Conservation (phyloP, 2,329 filamentous ascomycete genomes). For the Fusarium anthophilum region DNA sequence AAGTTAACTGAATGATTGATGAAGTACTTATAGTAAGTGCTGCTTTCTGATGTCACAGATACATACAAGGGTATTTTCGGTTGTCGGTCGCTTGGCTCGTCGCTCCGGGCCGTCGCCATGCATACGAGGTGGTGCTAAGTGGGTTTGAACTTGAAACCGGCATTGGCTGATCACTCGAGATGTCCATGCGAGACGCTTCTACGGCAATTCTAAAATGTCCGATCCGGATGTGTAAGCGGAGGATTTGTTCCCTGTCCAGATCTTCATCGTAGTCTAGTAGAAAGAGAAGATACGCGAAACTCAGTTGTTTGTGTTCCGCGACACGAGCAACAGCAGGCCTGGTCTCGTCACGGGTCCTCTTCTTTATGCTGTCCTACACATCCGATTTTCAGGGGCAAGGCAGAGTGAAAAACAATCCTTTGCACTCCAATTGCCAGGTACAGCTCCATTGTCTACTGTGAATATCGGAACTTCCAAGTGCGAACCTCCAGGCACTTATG, state of each 20-base stretch:
- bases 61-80: background rate
- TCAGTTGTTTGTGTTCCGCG: background rate
- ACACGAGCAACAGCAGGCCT: background rate
- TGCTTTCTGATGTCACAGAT: background rate
- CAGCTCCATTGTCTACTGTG: too few relatives aligned
- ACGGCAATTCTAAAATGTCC: slow-evolving; percentile 1
- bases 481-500: background rate
- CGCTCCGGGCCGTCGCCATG: slow-evolving; percentile 20
- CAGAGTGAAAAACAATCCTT: fast-evolving
- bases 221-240: background rate
- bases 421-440: background rate
- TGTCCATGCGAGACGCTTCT: background rate
- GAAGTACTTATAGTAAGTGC: background rate
- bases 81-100: slow-evolving; percentile 22
- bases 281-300: background rate
- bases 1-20: fast-evolving
- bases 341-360: background rate
- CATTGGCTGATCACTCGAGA: background rate
- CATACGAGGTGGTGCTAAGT: background rate
- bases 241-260: background rate
- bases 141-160: background rate
- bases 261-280: background rate
- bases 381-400: background rate
- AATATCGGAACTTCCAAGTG: background rate
- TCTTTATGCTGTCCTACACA: background rate